These are phyloP conservation scores for Ophiostoma australiae DNA, from an alignment of 2,329 filamentous ascomycete genomes.

Conservation along the genomic window DNA sequence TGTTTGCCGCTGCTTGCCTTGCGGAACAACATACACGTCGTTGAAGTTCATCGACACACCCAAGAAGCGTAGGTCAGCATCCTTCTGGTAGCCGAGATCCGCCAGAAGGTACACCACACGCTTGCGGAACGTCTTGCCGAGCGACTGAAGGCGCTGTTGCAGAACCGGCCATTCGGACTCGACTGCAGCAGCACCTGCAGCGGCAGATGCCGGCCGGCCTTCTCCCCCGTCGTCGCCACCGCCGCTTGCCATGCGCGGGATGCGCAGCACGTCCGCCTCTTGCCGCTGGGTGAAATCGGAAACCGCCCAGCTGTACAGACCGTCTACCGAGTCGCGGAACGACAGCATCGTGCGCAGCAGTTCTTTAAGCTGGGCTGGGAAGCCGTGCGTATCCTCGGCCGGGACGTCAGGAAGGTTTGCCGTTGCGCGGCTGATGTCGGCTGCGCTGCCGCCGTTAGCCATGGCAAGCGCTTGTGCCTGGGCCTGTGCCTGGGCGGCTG, in stretches of 20 bases:
- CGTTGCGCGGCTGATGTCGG: constrained; percentile 23
- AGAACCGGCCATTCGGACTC: constrained; percentile 65
- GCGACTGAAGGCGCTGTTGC: constrained; percentile 63
- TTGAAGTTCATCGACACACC: constrained; percentile 99
- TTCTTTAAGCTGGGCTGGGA: constrained; percentile 86
- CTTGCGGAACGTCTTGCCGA: constrained; percentile 71
- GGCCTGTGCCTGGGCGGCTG: constrained; percentile 33
- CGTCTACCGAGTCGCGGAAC: constrained; percentile 90
- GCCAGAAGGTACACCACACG: constrained; percentile 78
- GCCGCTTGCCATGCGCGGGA: constrained; percentile 36
- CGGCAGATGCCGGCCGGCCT: constrained; percentile 45
- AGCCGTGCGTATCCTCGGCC: constrained; percentile 66
- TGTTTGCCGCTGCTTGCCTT: constrained; percentile 24
- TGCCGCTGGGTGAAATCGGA: constrained; percentile 91
- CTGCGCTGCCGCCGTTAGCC: constrained; percentile 34
- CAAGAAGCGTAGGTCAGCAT: constrained; percentile 91
- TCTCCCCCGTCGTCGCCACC: constrained; percentile 57
- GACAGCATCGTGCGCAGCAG: constrained; percentile 89
- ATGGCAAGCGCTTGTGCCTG: constrained; percentile 57
- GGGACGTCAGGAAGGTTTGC: constrained; percentile 34
- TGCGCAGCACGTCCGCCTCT: constrained; percentile 64
- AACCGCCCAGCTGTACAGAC: constrained; percentile 89
- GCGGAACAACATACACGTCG: constrained; percentile 68
- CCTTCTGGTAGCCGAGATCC: constrained; percentile 86
- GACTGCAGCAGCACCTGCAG: constrained; percentile 56